Base-by-base conservation (phyloP, 345 rosid species). In the Pistacia atlantica region DNA sequence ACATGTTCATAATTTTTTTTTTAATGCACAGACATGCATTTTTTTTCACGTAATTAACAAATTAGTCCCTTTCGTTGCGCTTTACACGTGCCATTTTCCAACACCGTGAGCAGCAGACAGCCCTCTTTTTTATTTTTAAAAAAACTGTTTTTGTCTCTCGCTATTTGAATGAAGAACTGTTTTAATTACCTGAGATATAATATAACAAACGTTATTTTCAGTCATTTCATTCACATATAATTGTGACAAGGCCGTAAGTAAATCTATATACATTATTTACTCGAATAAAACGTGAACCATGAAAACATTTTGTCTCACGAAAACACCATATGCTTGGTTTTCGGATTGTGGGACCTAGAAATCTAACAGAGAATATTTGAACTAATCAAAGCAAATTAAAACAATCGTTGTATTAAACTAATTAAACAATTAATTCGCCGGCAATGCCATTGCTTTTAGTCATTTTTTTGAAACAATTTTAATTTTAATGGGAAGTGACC, bases 401-500 rank as follows among this genome's bases (percentile, higher is more conserved):
- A 38, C 42, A 38, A 38, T 4, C 2, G 6, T 4, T 38, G 6
- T 38, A 6, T 6, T 4, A 38, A 38, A 38, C 42, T 52, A 3
- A 16, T 52, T 16, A 52, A 52, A 49, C 12, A 4, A 11, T 52
- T 16, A 52, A 11, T 4, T 16, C 18, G 28, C 7, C 14, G 37
- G 8, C 51, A 20, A 78, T 46, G 25, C 22, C 38, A 12, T 55
- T 62, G 33, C 54, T 71, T 46, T 65, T 77, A 33, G 62, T 45
- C 68, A 73, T 20, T 49, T 11, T 38, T 14, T 37, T 25, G 67
- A 56, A 65, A 48, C 33, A 63, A 66, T n/a, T 49, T 68, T 18
- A 63, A 66, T n/a, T 49, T 68, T 18, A 61, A 28, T 71, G 54
- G 79, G 71, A 16, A 67, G 67, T 67, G 83, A 79, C 80, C 20